Percentiles rank a stretch among this genome's conserved stretches.
These are phyloP conservation scores for Nemania sp. DNA, from an alignment of 2,329 filamentous ascomycete genomes.

Conservation along the genomic window DNA sequence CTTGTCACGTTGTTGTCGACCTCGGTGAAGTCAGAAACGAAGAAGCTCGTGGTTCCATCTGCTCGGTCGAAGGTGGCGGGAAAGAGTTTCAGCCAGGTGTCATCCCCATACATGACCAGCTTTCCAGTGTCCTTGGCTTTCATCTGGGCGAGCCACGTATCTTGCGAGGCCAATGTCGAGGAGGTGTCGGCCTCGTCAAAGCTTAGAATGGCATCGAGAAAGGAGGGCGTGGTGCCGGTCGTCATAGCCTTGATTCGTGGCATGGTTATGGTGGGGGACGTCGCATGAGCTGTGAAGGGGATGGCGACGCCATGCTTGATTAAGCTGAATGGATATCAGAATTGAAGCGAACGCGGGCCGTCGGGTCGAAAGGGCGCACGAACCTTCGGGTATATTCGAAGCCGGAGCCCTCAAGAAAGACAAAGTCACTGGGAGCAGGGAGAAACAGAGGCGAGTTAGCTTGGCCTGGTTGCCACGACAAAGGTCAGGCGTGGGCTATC, in stretches of 20 bases:
- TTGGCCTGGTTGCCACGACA: not conserved
- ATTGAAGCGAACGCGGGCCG: not conserved
- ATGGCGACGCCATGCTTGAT: slow-evolving; percentile 83
- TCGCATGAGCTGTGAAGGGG: slow-evolving; percentile 93
- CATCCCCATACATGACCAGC: slow-evolving; percentile 93
- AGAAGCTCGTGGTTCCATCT: slow-evolving; percentile 97
- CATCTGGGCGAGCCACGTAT: slow-evolving; percentile 96
- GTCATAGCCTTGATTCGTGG: slow-evolving; percentile 96
- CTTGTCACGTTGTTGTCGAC: slow-evolving; percentile 97
- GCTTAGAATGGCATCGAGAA: slow-evolving; percentile 94
- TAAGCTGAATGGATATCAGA: slow-evolving; percentile 57
- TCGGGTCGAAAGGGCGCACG: slow-evolving; percentile 26
- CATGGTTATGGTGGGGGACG: slow-evolving; percentile 98
- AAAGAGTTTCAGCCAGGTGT: slow-evolving; percentile 98
- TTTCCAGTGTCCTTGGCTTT: slow-evolving; percentile 73
- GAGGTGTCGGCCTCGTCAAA: slow-evolving; percentile 93
- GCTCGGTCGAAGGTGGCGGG: slow-evolving; percentile 82
- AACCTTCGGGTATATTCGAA: slow-evolving; percentile 90
- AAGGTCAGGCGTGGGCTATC: slow-evolving; percentile 12
- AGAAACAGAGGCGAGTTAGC: not conserved
- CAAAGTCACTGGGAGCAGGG: slow-evolving; percentile 73
- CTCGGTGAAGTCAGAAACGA: slow-evolving; percentile 97
- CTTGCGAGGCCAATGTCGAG: slow-evolving; percentile 83
- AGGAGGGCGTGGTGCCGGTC: slow-evolving; percentile 96
- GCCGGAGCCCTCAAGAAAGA: slow-evolving; percentile 78